Base-by-base conservation (phyloP, 805 yeast genomes). In the Wickerhamiella siamensis region DNA sequence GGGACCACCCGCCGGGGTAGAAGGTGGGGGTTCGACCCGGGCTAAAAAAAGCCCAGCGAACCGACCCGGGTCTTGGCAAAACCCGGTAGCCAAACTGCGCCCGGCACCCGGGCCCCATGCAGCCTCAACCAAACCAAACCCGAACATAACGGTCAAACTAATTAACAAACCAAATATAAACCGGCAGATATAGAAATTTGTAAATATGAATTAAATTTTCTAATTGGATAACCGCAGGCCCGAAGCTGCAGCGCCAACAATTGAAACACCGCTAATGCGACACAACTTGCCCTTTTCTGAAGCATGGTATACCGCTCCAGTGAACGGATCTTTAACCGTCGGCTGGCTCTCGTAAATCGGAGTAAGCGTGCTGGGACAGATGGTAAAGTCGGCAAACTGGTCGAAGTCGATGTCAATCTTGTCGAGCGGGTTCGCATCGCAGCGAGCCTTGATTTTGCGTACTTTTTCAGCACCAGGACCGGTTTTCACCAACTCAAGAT, bases 371-470 rank as follows among this genome's bases (percentile, higher is more conserved):
- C 79, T 71, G 15, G 94, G 82, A 67, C 97, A 91, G 44, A 91
- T 77, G 39, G 81, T 91, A 60, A 87, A 87, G 43, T 82, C 86
- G 2, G 94, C 88, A 59, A 77, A 81, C 42, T 87, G 94, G 58
- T 91, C 95, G 58, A 86, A 91, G 58, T 88, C 93, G 52, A 87
- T 75, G 56, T 84, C 91, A 47, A 87, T 69, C 3, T 91, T 86
- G 64, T 93, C 97, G 41, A 77, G 74, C 2, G 93, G 81, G 47
- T 79, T 65, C 1, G 80, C 63, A 52, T 87, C 96, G 12, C 95
- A 77, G 54, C 74, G 78, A 19, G 76, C 68, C 63, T 83, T 83
- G 52, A 87, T 72, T 63, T 82, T 84, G 47, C 70, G 74, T 4
- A 95, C 96, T 60, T 80, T 84, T 42, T 86, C 95, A 60, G 86